These are phyloP conservation scores for Cucumis sativus DNA, from an alignment of 306 rosid genomes.

Conservation along the genomic window DNA sequence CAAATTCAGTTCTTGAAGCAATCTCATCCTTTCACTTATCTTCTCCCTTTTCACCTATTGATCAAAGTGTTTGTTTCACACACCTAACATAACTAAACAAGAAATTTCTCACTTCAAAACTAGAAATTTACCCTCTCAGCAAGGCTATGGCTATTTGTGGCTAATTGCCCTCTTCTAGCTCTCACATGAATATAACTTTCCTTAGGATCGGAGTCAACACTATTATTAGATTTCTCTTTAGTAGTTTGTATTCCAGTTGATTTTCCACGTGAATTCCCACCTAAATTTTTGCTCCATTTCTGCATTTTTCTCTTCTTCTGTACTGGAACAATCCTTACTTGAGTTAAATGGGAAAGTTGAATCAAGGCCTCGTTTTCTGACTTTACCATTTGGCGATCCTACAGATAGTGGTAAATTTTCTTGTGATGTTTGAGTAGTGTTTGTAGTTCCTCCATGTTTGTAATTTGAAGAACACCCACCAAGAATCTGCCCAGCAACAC, in stretches of 20 bases:
- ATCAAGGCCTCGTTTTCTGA: slow-evolving; percentile 58
- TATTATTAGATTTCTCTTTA: slow-evolving; percentile 48
- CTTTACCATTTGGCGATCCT: slow-evolving; percentile 36
- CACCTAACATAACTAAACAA: not conserved
- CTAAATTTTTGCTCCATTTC: slow-evolving; percentile 43
- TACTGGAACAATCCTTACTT: slow-evolving; percentile 61
- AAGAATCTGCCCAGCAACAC: slow-evolving; percentile 36
- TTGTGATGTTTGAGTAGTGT: slow-evolving; percentile 35
- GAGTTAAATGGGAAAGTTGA: slow-evolving; percentile 42
- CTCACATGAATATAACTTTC: slow-evolving; percentile 90
- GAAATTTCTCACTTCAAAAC: not conserved
- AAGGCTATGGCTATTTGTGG: slow-evolving; percentile 97
- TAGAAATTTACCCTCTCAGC: slow-evolving; percentile 76
- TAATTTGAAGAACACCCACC: slow-evolving; percentile 33
- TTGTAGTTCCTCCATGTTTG: slow-evolving; percentile 27
- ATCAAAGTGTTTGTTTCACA: not conserved
- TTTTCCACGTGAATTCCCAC: slow-evolving; percentile 31
- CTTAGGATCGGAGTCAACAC: slow-evolving; percentile 60
- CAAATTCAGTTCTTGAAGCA: slow-evolving; percentile 99
- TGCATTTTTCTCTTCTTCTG: slow-evolving; percentile 47
- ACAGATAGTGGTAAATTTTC: slow-evolving; percentile 15
- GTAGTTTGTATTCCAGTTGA: slow-evolving; percentile 50
- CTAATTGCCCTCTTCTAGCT: slow-evolving; percentile 93
- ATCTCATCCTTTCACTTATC: slow-evolving; percentile 93
- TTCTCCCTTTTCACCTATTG: slow-evolving; percentile 93